phyloP scores from a whole-genome alignment of 768 basidiomycete genomes.

The Termitomyces sp. region DNA sequence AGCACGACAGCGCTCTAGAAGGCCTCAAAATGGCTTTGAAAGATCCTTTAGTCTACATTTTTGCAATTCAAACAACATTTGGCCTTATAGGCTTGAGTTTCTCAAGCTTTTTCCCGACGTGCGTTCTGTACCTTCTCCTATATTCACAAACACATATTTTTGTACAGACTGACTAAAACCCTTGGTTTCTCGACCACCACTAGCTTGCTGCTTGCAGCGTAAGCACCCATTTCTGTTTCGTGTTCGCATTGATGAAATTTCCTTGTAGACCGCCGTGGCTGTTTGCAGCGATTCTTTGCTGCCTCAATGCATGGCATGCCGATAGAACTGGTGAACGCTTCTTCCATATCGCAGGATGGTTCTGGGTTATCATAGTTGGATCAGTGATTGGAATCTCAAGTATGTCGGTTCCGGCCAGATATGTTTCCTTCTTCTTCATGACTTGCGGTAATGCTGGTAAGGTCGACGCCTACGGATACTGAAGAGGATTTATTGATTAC shows the following conservation, averaged over 20 bases:
- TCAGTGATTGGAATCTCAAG: conserved; percentile 59
- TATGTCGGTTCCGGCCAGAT: conserved; percentile 46
- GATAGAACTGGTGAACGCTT: conserved; percentile 63
- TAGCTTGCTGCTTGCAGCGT: conserved; percentile 59
- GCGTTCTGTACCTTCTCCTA: conserved; percentile 6
- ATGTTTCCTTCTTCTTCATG: conserved; percentile 66
- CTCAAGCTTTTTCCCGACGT: conserved; percentile 57
- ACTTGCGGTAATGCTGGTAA: conserved; percentile 43
- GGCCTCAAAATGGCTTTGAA: conserved; percentile 54
- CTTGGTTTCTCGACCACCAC: conserved; percentile 59
- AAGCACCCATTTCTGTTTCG: conserved; percentile 14
- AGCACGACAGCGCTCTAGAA: conserved; percentile 34
- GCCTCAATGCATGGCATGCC: conserved; percentile 53
- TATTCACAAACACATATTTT: not conserved
- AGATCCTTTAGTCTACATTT: conserved; percentile 52
- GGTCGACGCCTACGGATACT: conserved; percentile 2
- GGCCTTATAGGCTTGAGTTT: conserved; percentile 56
- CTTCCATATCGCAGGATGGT: conserved; percentile 53
- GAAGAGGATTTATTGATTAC: not conserved
- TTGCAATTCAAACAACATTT: conserved; percentile 46
- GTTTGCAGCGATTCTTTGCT: conserved; percentile 44
- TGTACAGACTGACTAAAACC: conserved; percentile 47
- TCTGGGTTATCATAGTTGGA: conserved; percentile 57
- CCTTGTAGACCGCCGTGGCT: conserved; percentile 57
- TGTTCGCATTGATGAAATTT: not conserved